Percentiles rank a stretch among this genome's conserved stretches.
These are phyloP conservation scores for Exidia glandulosa DNA, from an alignment of 768 basidiomycete genomes.

Conservation along the genomic window DNA sequence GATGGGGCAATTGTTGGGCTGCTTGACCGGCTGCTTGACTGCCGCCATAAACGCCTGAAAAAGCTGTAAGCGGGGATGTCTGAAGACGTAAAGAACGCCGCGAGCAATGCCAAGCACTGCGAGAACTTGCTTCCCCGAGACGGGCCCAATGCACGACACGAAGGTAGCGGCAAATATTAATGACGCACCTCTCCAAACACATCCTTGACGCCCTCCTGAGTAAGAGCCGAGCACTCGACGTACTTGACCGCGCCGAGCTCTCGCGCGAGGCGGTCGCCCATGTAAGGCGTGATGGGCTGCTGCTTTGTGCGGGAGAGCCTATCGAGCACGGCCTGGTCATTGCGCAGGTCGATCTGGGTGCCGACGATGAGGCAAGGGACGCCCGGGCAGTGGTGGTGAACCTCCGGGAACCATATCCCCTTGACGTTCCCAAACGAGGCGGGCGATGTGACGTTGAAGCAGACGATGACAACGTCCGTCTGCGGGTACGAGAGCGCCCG, in stretches of 20 bases:
- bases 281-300: conserved; percentile 76
- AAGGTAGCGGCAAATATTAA: no score
- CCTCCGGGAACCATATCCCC: conserved; percentile 99
- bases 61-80: neutral
- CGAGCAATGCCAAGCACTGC: neutral
- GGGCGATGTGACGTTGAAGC: conserved; percentile 97
- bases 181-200: conserved; percentile 93
- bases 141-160: no score
- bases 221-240: conserved; percentile 97
- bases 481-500: conserved; percentile 99
- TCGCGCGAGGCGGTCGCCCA: conserved; percentile 90
- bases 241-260: conserved; percentile 98
- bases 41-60: conserved; percentile 98
- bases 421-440: conserved; percentile 99
- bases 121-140: no score
- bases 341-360: conserved; percentile 94
- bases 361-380: conserved; percentile 99
- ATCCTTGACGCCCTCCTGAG: conserved; percentile 99
- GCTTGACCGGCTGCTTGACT: conserved; percentile 88
- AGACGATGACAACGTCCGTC: conserved; percentile 98
- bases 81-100: neutral
- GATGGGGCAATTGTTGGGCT: conserved; percentile 75
- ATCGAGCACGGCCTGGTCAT: conserved; percentile 86
- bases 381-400: conserved; percentile 98
- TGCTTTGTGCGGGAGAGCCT: conserved; percentile 96